Conservation (phyloP, 2,329 filamentous ascomycete species). For the Ascochyta pisi region DNA sequence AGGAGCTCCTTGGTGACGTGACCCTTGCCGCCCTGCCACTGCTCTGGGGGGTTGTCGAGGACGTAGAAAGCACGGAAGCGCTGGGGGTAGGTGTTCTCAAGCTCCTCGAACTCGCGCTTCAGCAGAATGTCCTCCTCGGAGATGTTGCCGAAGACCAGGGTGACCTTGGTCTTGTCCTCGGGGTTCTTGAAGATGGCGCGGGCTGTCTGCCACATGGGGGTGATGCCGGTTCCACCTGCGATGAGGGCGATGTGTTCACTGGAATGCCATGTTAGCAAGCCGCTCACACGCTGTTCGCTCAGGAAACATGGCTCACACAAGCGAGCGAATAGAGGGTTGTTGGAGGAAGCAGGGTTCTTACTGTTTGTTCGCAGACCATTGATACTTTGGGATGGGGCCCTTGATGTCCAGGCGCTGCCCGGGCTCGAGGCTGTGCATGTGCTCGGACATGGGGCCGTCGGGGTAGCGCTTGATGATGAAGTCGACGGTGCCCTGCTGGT, state of each 20-base stretch:
- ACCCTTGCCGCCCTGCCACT: conserved; percentile 79
- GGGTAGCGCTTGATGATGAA: conserved; percentile 93
- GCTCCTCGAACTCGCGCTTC: conserved; percentile 79
- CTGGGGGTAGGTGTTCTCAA: conserved; percentile 95
- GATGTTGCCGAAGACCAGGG: conserved; percentile 91
- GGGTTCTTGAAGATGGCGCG: conserved; percentile 96
- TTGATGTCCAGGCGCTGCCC: conserved; percentile 90
- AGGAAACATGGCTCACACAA: too few species aligned
- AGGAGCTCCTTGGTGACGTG: conserved; percentile 88
- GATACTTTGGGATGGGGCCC: conserved; percentile 93
- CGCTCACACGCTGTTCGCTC: too few species aligned
- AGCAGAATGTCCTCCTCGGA: conserved; percentile 89
- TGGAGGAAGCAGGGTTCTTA: not conserved
- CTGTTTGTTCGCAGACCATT: conserved; percentile 91
- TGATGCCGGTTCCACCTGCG: conserved; percentile 95
- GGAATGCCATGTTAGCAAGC: conserved; percentile 13
- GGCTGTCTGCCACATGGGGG: conserved; percentile 95
- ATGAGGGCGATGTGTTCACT: conserved; percentile 78
- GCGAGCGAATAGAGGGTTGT: too few species aligned
- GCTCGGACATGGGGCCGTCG: conserved; percentile 86
- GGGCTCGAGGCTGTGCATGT: conserved; percentile 82
- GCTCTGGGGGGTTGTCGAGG: conserved; percentile 81
- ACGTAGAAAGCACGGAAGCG: conserved; percentile 96
- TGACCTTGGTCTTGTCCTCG: conserved; percentile 96
- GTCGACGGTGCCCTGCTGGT: conserved; percentile 79